phyloP scores from a whole-genome alignment of 495 filamentous ascomycete species.

The Neurospora africana region DNA sequence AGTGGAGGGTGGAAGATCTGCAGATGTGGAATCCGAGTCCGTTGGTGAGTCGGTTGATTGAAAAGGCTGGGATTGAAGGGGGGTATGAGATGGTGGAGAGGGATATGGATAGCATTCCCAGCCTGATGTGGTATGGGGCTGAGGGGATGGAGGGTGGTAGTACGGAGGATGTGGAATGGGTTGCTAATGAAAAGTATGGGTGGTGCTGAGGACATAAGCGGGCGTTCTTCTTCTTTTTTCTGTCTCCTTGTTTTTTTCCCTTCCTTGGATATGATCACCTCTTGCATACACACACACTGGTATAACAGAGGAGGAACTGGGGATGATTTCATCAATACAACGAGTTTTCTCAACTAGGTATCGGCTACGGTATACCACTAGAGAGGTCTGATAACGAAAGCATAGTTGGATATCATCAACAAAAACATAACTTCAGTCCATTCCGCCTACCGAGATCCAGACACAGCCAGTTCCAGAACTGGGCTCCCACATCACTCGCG shows the following conservation, averaged over 20 bases:
- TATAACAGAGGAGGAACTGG: not conserved
- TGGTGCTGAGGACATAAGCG: conserved; percentile 57
- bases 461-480: not conserved
- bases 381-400: not conserved
- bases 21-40: conserved; percentile 43
- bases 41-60: conserved; percentile 24
- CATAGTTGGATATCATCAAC: not conserved
- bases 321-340: not conserved
- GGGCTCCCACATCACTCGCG: too few species aligned
- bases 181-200: conserved; percentile 83
- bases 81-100: conserved; percentile 30
- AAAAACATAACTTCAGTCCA: not conserved
- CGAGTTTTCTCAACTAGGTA: not conserved
- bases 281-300: not conserved
- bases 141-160: conserved; percentile 47
- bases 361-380: not conserved
- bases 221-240: not conserved
- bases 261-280: not conserved
- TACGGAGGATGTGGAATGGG: conserved; percentile 66
- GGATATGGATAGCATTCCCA: conserved; percentile 41
- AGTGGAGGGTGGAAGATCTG: conserved; percentile 35
- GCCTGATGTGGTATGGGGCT: conserved; percentile 43
- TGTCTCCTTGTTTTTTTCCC: not conserved
- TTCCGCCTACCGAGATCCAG: not conserved
- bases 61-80: conserved; percentile 28